phyloP scores from a whole-genome alignment of 2,329 filamentous ascomycete genomes.

The Aspergillus luchuensis region DNA sequence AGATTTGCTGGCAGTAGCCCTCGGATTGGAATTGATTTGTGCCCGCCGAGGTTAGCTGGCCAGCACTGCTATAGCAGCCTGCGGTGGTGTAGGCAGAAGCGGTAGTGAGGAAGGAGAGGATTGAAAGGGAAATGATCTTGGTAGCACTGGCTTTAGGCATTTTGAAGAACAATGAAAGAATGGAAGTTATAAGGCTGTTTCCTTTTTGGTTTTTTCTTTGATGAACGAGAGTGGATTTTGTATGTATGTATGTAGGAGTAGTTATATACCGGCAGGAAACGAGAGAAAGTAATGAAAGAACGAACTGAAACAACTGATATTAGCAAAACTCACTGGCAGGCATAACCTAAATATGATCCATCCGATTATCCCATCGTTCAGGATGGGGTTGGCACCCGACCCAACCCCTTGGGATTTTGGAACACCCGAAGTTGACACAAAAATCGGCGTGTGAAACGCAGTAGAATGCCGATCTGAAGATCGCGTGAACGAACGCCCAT shows the following conservation, averaged over 20 bases:
- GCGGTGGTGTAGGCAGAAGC: slow-evolving; percentile 1
- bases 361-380: neutral
- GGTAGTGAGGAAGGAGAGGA: slow-evolving; percentile 10
- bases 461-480: slow-evolving; percentile 22
- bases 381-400: slow-evolving; percentile 3
- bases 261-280: neutral
- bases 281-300: neutral
- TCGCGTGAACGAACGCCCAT: slow-evolving; percentile 9
- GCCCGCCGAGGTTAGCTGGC: neutral
- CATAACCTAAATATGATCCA: slow-evolving; percentile 10
- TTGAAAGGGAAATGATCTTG: slow-evolving; percentile 6
- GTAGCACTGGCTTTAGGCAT: neutral
- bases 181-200: too few relatives aligned
- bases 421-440: slow-evolving; percentile 5
- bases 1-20: slow-evolving; percentile 20
- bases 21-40: slow-evolving; percentile 9
- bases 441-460: slow-evolving; percentile 22
- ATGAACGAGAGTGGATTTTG: neutral
- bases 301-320: slow-evolving; percentile 1
- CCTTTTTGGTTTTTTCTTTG: too few relatives aligned
- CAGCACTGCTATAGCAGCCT: slow-evolving; percentile 15
- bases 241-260: neutral
- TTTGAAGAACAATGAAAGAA: neutral
- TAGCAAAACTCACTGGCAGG: neutral
- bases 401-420: slow-evolving; percentile 15